Conservation (phyloP, 805 yeast genomes). For the Barnettozyma sucrosica region DNA sequence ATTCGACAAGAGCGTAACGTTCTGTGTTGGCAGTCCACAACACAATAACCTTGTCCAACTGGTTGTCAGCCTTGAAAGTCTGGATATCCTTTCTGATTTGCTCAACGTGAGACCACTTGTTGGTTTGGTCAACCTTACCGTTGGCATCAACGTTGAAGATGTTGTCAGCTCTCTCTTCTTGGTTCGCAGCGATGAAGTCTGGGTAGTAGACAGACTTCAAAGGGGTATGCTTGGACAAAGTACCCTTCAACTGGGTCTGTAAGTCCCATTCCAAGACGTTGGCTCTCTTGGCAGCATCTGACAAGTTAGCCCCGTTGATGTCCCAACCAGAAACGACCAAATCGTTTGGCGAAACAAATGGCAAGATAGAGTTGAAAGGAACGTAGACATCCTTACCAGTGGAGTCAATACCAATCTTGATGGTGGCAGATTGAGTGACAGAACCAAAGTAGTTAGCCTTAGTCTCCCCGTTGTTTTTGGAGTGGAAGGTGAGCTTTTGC, state of each 20-base stretch:
- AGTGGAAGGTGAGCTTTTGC: conserved; percentile 68
- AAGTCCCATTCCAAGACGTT: conserved; percentile 81
- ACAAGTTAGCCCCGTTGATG: conserved; percentile 65
- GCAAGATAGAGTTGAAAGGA: conserved; percentile 85
- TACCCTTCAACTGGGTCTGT: conserved; percentile 65
- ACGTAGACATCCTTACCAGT: conserved; percentile 84
- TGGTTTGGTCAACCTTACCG: conserved; percentile 46
- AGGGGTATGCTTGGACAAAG: conserved; percentile 60
- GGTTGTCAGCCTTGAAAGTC: conserved; percentile 65
- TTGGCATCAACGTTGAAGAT: conserved; percentile 52
- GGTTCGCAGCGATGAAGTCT: conserved; percentile 94
- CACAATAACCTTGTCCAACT: conserved; percentile 80
- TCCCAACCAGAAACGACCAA: conserved; percentile 94
- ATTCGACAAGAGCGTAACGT: conserved; percentile 72
- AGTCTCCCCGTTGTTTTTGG: conserved; percentile 63
- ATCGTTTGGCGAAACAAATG: conserved; percentile 87
- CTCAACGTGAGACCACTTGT: conserved; percentile 89
- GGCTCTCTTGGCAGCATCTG: conserved; percentile 78
- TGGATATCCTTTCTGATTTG: conserved; percentile 77
- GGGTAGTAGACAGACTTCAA: conserved; percentile 89
- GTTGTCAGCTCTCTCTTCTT: conserved; percentile 86
- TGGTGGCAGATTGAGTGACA: conserved; percentile 87
- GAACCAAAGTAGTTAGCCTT: conserved; percentile 84
- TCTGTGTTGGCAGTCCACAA: conserved; percentile 98
- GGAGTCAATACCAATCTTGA: conserved; percentile 79